Evolutionary conservation across 2,329 filamentous ascomycete genomes (phyloP).

Genomic region (Fusarium euwallaceae): DNA sequence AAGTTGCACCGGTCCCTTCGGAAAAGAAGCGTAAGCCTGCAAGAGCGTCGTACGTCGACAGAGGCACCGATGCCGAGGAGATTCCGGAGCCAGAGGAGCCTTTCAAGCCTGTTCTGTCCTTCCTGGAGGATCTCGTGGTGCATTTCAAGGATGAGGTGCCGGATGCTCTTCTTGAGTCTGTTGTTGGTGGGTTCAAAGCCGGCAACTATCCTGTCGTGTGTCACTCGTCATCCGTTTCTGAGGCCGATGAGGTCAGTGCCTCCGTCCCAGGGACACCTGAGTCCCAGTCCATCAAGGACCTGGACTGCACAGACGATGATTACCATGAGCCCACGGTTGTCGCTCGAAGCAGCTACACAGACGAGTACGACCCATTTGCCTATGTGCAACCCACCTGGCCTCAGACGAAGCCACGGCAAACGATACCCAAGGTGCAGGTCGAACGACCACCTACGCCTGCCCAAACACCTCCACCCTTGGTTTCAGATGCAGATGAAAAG

Average conservation of each 20-base stretch:
- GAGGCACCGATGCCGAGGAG: constrained; percentile 55
- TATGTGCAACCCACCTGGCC: constrained; percentile 48
- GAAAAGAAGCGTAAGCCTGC: constrained; percentile 46
- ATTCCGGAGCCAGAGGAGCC: constrained; percentile 36
- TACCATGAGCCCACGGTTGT: constrained; percentile 29
- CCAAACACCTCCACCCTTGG: constrained; percentile 57
- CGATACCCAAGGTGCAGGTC: constrained; percentile 43
- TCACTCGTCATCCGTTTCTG: constrained; percentile 39
- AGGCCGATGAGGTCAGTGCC: constrained; percentile 32
- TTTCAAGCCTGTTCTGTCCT: constrained; percentile 62
- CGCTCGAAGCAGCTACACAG: constrained; percentile 30
- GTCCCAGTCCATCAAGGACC: constrained; percentile 28
- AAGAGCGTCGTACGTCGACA: constrained; percentile 53
- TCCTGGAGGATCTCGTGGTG: constrained; percentile 69
- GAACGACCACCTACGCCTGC: constrained; percentile 58
- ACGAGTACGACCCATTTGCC: constrained; percentile 64
- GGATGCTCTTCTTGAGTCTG: constrained; percentile 59
- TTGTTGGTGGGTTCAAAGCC: constrained; percentile 60
- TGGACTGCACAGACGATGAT: constrained; percentile 19
- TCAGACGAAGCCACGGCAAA: constrained; percentile 37
- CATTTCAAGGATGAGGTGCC: constrained; percentile 62
- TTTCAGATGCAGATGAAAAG: constrained; percentile 50
- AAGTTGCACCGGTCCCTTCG: constrained; percentile 47
- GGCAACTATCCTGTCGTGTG: constrained; percentile 46
- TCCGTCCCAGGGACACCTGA: constrained; percentile 46